phyloP scores from a whole-genome alignment of 1,284 basidiomycete genomes.

The Pseudomicrostroma phylloplanum region DNA sequence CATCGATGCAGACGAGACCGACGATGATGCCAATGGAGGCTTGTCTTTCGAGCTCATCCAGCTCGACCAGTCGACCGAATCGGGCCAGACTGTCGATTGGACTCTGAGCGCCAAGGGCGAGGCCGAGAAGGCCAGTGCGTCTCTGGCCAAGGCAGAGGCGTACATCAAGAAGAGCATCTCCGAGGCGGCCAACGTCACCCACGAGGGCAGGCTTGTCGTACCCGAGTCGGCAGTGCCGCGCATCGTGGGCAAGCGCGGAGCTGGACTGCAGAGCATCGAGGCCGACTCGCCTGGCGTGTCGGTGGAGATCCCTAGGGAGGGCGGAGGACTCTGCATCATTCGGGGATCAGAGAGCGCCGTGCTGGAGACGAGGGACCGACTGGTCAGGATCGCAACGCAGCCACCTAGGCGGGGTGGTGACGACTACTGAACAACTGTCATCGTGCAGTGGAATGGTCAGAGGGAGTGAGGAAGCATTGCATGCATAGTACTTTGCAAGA shows the following conservation, averaged over 20 bases:
- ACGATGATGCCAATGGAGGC: slow-evolving; percentile 12
- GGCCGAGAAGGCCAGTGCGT: slow-evolving; percentile 22
- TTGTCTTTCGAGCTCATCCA: slow-evolving; percentile 22
- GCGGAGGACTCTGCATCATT: slow-evolving; percentile 33
- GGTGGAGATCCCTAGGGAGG: slow-evolving; percentile 40
- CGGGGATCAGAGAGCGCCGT: slow-evolving; percentile 35
- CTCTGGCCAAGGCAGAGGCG: slow-evolving; percentile 27
- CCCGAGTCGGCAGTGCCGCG: slow-evolving; percentile 26
- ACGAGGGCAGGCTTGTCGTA: slow-evolving; percentile 33
- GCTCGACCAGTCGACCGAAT: slow-evolving; percentile 23
- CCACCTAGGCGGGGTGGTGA: no score
- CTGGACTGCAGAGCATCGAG: slow-evolving; percentile 32
- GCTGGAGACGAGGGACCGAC: slow-evolving; percentile 32
- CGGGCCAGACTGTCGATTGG: slow-evolving; percentile 24
- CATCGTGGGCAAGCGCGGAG: slow-evolving; percentile 34
- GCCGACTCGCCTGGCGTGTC: slow-evolving; percentile 24
- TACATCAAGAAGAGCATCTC: slow-evolving; percentile 21
- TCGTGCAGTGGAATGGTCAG: no score
- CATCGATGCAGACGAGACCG: slow-evolving; percentile 33
- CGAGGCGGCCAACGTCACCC: slow-evolving; percentile 24
- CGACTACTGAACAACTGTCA: no score
- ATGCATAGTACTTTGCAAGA: no score
- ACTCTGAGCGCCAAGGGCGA: slow-evolving; percentile 31
- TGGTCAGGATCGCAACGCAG: slow-evolving; percentile 20
- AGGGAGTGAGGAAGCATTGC: no score